Base-by-base conservation (phyloP, 2,329 filamentous ascomycete genomes). In the Paracoccidioides brasiliensis region DNA sequence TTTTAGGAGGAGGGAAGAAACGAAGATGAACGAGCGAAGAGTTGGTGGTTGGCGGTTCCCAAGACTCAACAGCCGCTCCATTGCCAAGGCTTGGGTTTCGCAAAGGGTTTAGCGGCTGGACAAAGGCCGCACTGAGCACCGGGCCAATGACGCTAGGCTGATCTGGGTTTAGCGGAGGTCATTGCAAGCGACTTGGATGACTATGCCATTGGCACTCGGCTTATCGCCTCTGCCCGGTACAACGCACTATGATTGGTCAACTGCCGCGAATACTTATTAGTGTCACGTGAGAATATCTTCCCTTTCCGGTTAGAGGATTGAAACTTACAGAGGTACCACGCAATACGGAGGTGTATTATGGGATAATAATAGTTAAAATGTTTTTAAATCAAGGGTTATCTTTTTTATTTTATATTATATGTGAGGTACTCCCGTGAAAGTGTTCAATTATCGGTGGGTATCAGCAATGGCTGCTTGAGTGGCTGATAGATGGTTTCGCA, bases 1-100 rank as follows among this genome's bases (percentile, higher is more conserved):
- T 42, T 43, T 54, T 55, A 50, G 55, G 42, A 48, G 55, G 40
- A 42, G 55, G 53, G 49, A 52, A 52, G 44, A 56, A 53, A 49
- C 52, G 56, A 22, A 22, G 22, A 22, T 22, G 57, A 57, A 53
- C 57, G 55, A 61, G 46, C 14, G 50, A 22, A 43, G 42, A 48
- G 51, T 49, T 41, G 48, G 51, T 48, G 52, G 52, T 43, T 48
- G 56, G 55, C 56, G 53, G 40, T 41, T 41, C 22, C 22, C 22
- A 53, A 54, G 35, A 49, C 45, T 38, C 56, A 54, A 8, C 51
- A 15, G 42, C 48, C 30, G 54, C 38, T 22, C 22, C 22, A 22
- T 22, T 38, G 28, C 12, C 50, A 42, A 52, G 50, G 32, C 42
- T 14, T 10, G 22, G 5, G 4, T 7, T 15, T 22, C 3, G 48